Base-by-base conservation (phyloP, 139 green algal species). In the Gonium pectorale region DNA sequence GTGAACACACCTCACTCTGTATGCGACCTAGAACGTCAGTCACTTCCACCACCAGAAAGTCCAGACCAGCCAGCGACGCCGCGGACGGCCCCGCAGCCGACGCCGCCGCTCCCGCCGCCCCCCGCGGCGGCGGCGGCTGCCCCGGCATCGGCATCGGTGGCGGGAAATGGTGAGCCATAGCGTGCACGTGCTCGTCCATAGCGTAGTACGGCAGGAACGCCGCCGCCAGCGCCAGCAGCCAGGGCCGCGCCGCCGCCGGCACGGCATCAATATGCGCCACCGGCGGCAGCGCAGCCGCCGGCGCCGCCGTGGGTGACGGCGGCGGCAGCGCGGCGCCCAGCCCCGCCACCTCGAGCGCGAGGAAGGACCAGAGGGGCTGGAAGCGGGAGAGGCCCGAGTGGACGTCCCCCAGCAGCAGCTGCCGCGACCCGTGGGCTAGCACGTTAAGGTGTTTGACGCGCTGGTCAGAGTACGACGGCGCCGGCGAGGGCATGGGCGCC, bases 321-420 rank as follows among this genome's bases (percentile, higher is more conserved):
- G 67, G 2, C 59, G 22, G 24, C 15, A 67, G 27, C 43, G 31
- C 43, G 43, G 77, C 60, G 2, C 15, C n/a, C 33, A 72, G 44
- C 31, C 77, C 60, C 27, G 79, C 66, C 9, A 85, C 66, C 51
- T 85, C 64, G 5, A 64, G 3, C 1, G 63, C 60, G 46, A 96
- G 62, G 68, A 92, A 96, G 19, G 67, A 29, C 74, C 90, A 97
- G 40, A 98, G 81, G 21, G 94, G 85, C 40, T 86, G 52, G 83
- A 98, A 98, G 13, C 91, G 82, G 2, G 59, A 71, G 0, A 71
- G 74, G 17, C 88, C 89, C 21, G 80, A 85, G 46, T 96, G 92
- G 22, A 96, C 90, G 70, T 98, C 95, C 0, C 92, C 93, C 62
- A 95, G 88, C 66, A 98, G 95, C 62, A 98, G 89, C 91, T 97